phyloP scores from a whole-genome alignment of 169 alveolate genomes.

The Sarcocystis neurona region DNA sequence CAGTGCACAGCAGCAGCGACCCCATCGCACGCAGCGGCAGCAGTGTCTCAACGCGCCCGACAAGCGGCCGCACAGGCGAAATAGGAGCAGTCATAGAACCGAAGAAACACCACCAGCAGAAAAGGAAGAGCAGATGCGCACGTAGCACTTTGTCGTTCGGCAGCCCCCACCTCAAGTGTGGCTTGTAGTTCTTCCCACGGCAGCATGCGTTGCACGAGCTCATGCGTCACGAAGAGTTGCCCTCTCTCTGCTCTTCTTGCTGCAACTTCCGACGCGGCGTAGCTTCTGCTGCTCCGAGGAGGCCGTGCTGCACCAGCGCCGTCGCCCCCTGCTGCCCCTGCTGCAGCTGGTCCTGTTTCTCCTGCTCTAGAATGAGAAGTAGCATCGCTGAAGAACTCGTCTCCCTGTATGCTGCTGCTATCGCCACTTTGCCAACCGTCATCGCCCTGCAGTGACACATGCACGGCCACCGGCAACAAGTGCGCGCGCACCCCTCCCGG shows the following conservation, averaged over 20 bases:
- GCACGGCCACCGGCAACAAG: slow-evolving; percentile 21
- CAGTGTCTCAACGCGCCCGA: no score
- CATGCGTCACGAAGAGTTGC: slow-evolving; percentile 19
- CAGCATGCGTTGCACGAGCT: slow-evolving; percentile 8
- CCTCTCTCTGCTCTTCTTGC: neutral
- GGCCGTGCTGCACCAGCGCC: neutral
- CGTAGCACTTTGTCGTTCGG: neutral
- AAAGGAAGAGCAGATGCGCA: no score
- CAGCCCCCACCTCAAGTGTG: neutral
- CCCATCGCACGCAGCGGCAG: neutral
- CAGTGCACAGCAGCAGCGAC: neutral
- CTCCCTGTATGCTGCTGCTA: no score
- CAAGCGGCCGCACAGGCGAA: no score
- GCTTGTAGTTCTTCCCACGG: slow-evolving; percentile 12
- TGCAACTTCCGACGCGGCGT: neutral
- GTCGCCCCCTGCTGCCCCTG: neutral
- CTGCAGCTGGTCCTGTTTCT: neutral
- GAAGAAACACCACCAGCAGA: no score
- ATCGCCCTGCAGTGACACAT: neutral
- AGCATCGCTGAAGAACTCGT: no score
- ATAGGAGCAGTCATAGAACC: no score
- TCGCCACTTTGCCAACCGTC: neutral
- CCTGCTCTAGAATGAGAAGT: neutral
- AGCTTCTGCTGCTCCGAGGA: neutral
- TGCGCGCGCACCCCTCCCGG: slow-evolving; percentile 22